A percentile compares a stretch with the other conserved stretches of the same genome.
phyloP scores from a whole-genome alignment of 176 grass and related monocot genomes.

The Panicum miliaceum region DNA sequence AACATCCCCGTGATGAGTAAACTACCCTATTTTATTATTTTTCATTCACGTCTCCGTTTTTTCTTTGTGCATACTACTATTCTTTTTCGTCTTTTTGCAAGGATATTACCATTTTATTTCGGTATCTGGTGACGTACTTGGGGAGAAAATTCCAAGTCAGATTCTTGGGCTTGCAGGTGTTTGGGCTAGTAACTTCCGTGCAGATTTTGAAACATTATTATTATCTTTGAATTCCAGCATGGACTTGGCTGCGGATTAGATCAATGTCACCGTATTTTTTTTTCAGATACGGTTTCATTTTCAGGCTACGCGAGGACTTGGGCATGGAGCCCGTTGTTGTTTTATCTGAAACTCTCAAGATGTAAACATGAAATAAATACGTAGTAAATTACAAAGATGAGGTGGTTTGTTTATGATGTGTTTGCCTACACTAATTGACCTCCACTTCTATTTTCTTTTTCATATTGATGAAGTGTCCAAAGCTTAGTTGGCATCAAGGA shows the following conservation, averaged over 20 bases:
- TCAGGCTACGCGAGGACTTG: conserved; percentile 22
- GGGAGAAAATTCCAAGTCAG: not conserved
- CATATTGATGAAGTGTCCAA: not conserved
- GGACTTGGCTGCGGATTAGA: not conserved
- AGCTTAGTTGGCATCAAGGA: not conserved
- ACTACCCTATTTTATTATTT: not conserved
- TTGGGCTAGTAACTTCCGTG: not conserved
- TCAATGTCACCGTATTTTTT: not conserved
- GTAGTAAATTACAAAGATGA: not conserved
- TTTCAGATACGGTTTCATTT: not conserved
- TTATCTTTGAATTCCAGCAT: not conserved
- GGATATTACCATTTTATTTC: not conserved
- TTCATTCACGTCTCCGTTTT: not conserved
- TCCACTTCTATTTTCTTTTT: not conserved
- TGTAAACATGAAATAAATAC: not conserved
- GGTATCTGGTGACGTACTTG: not conserved
- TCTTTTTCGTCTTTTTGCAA: too few species aligned
- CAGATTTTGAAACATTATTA: not conserved
- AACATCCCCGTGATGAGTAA: too few species aligned
- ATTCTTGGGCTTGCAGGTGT: not conserved
- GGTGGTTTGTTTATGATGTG: not conserved
- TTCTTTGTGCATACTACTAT: not conserved
- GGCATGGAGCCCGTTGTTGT: not conserved
- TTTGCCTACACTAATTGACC: not conserved
- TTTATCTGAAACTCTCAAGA: not conserved